Base-by-base conservation (phyloP, 345 rosid species). In the Jatropha curcas region DNA sequence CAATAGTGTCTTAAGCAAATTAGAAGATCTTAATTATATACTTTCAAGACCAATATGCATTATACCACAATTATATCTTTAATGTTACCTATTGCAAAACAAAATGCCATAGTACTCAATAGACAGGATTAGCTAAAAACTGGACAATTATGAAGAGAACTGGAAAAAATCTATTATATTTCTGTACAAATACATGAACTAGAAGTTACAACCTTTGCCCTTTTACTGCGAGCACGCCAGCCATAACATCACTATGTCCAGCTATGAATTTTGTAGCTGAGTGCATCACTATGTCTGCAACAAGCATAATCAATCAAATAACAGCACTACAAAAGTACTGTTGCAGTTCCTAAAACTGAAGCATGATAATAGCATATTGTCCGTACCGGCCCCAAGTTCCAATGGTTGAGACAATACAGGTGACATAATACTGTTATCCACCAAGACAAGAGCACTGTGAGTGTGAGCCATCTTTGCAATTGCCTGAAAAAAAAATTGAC, bases 211-310 rank as follows among this genome's bases (percentile, higher is more conserved):
- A 92, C 98, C 96, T 95, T 86, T 92, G 91, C 63, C 92, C 97
- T 84, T 84, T 95, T 41, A 92, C 96, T n/a, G 95, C 89, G 80
- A 95, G 94, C 62, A 91, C 99, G 46, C 98, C 98, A 19, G 94
- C 98, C 98, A 92, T 95, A 65, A 95, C 79, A 81, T 95, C 97
- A 78, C 98, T 89, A 75, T 92, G 99, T 74, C 99, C 98, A 31
- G 97, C 84, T 74, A 91, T 86, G 76, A 95, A 95, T 74, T 95
- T 92, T 46, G 99, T 95, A 72, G 97, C 98, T 0, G 99, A 95
- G 70, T 92, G 97, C 99, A 95, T 92, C 65, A 92, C 98, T 43
- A 92, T 95, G 76, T 95, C 99, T 90, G 86, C 74, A 74, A 83
- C 33, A 45, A 20, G 60, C 10, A 61, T 74, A 31, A 73, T n/a